phyloP scores from a whole-genome alignment of 73 alveolate species.

The Tetrahymena borealis region DNA sequence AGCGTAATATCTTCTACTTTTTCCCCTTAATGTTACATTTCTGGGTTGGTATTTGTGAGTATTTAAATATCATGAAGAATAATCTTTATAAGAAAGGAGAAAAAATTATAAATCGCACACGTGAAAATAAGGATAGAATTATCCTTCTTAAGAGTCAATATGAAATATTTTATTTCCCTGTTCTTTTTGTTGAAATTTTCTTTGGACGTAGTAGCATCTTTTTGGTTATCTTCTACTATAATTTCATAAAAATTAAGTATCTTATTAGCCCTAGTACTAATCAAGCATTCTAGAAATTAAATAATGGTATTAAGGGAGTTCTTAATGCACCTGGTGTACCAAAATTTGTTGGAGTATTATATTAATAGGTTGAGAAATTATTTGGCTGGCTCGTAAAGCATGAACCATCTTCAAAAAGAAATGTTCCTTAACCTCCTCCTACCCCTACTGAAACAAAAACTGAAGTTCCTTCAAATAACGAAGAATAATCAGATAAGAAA shows the following conservation, averaged over 20 bases:
- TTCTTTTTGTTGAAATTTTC: not conserved
- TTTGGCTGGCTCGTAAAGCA: not conserved
- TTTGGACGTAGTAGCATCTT: not conserved
- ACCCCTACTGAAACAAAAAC: not conserved
- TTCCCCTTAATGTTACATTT: not conserved
- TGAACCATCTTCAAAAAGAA: not conserved
- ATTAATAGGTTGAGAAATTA: not conserved
- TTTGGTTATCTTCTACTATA: not conserved
- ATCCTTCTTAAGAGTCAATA: not conserved
- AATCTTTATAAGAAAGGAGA: not conserved
- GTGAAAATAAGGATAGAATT: not conserved
- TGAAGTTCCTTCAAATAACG: not conserved
- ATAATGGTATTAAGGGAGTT: not conserved
- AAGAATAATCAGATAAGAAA: too few relatives aligned
- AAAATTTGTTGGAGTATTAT: not conserved
- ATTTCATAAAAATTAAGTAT: not conserved
- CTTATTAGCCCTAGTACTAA: not conserved
- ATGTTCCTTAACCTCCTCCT: not conserved
- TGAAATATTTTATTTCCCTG: not conserved
- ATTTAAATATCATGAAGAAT: not conserved
- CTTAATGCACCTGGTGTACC: not conserved
- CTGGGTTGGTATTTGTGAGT: not conserved
- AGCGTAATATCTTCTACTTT: not conserved
- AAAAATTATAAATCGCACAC: not conserved
- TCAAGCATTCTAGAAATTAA: not conserved